Evolutionary conservation across 768 basidiomycete genomes (phyloP).

Genomic region (Serpula lacrymans): DNA sequence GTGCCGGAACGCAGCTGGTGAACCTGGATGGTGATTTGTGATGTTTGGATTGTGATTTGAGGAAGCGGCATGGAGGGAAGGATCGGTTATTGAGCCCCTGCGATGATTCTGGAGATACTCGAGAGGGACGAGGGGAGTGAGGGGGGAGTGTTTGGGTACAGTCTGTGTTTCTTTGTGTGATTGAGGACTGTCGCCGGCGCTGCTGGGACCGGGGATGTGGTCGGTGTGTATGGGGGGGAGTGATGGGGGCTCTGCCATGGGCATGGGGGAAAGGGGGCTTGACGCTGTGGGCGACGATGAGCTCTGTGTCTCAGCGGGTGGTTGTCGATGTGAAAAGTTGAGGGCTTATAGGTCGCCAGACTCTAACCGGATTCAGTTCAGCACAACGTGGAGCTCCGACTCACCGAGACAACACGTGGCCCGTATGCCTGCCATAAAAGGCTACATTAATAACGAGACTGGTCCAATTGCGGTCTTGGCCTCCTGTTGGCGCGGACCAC

Average conservation of each 20-base stretch:
- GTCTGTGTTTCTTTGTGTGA: constrained; percentile 26
- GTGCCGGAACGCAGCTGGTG: constrained; percentile 15
- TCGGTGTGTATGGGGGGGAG: constrained; percentile 13
- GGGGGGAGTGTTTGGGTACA: constrained; percentile 44
- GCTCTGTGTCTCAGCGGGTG: constrained; percentile 1
- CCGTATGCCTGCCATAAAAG: constrained; percentile 12
- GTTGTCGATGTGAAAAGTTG: constrained; percentile 17
- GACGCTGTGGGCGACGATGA: constrained; percentile 3
- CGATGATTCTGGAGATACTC: constrained; percentile 78
- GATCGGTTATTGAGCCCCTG: constrained; percentile 82
- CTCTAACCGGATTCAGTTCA: constrained; percentile 19
- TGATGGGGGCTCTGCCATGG: constrained; percentile 14
- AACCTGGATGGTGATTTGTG: too few relatives aligned
- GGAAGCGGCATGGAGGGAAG: constrained; percentile 64
- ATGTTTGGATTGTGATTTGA: too few relatives aligned
- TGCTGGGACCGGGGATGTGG: too few relatives aligned
- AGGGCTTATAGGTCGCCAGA: constrained; percentile 27
- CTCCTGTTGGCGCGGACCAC: too few relatives aligned
- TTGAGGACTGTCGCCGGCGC: constrained; percentile 22
- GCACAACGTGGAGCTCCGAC: constrained; percentile 25
- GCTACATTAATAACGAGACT: constrained; percentile 18
- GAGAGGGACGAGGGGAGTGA: constrained; percentile 67
- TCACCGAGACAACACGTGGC: constrained; percentile 28
- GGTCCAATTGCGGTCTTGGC: too few relatives aligned
- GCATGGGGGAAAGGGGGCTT: constrained; percentile 1